Conservation (phyloP, 345 rosid genomes). For the Salix caprea region DNA sequence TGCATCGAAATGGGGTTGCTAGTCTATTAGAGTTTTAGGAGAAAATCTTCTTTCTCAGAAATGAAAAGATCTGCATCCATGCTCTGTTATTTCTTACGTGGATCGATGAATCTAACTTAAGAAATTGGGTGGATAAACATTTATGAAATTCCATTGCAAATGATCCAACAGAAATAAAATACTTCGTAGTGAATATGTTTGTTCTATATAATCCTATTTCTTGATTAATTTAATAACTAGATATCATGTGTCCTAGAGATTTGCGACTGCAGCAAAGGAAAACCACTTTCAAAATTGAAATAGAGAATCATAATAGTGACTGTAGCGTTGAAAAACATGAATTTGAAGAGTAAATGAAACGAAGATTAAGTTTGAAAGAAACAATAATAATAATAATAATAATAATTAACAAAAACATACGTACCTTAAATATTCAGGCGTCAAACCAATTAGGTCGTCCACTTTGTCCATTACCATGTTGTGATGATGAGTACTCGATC, state of each 20-base stretch:
- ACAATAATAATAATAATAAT: too few species aligned
- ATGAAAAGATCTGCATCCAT: background rate
- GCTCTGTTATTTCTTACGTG: background rate
- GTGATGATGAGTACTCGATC: background rate
- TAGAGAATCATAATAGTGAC: background rate
- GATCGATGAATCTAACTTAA: background rate
- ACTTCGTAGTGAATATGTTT: background rate
- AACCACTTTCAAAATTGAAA: background rate
- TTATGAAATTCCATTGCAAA: background rate
- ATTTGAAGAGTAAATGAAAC: background rate
- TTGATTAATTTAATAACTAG: background rate
- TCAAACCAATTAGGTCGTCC: background rate
- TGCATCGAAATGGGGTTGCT: background rate
- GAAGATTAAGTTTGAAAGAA: background rate
- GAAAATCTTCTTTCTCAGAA: background rate
- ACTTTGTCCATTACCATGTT: background rate
- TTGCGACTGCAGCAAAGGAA: constrained; percentile 3
- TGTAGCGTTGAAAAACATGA: background rate
- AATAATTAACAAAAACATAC: background rate
- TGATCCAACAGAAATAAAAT: background rate
- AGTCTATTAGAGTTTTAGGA: background rate
- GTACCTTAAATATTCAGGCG: background rate
- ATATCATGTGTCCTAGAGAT: background rate
- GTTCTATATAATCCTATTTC: background rate
- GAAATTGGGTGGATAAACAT: background rate